Base-by-base conservation (phyloP, 257 asterid genomes). In the Anisodus acutangulus region DNA sequence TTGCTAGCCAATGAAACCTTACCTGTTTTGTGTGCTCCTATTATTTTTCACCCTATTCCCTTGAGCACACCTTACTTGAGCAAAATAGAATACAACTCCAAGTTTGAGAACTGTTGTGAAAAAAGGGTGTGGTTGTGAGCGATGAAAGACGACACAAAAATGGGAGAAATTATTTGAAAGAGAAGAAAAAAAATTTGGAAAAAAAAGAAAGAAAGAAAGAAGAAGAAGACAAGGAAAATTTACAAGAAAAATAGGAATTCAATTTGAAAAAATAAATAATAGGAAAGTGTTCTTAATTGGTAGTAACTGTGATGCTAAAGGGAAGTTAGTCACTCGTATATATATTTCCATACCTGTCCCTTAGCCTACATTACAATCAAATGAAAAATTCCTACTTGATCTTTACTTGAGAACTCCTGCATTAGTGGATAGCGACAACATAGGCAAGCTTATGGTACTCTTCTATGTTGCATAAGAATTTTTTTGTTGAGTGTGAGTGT, bases 371-470 rank as follows among this genome's bases (percentile, higher is more conserved):
- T 66, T 35, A 66, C 72, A 66, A 66, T n/a, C 72, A 66, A 66
- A 66, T 5, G n/a, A 66, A 66, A 57, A 66, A 31, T 2, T 16
- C 72, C 72, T 31, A 35, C 10, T 2, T 66, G 47, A 31, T 66
- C 47, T 35, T 35, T 66, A 35, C 19, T 66, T 1, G 9, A 66
- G 71, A 66, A 35, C 74, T 67, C 19, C 9, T 35, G 2, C 15
- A 67, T 35, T 67, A 67, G 49, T 67, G 74, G 74, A 67, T 12
- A 35, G 74, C 41, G 16, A 67, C 74, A 67, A 67, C 31, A 67
- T 37, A 67, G 11, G 47, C 74, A 31, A 67, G 70, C 41, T 63
- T 63, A 63, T 63, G 41, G 45, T 67, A 67, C 49, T 67, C 74
- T 67, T 67, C 47, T 63, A 6, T 63, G 70, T 63, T 39, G 70